Evolutionary conservation across 768 basidiomycete species (phyloP), one percentile per base, ranked within the genome.

Genomic region (Rhizopogon vinicolor): DNA sequence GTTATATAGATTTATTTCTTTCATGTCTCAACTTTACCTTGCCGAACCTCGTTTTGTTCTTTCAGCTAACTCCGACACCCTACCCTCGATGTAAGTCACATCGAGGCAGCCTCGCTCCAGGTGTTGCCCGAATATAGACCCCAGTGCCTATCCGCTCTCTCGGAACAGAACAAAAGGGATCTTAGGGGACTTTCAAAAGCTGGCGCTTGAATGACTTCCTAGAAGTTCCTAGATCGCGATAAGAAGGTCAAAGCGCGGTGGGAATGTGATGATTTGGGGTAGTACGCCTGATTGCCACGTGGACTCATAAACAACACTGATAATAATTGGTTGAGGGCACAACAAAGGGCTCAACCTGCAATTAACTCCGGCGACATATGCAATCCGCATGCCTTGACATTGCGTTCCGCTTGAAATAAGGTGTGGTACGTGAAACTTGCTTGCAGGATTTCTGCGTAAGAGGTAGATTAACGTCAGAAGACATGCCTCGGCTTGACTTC

Each of bases 21-120:
- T 72, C 69, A 70, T 70, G 69, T 65, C 67, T 72, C 65, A 68
- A 63, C 61, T 67, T 68, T 64, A 58, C 67, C 68, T 68, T 72
- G 70, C 69, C 70, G 70, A 72, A 67, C 68, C 68, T 71, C 70
- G 72, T 70, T 71, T 72, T 69, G 65, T 72, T 70, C 63, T 70
- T 70, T 72, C 63, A 70, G 63, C 59, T 69, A 70, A 70, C 70
- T 70, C 68, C 68, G 68, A 70, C 70, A 62, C 51, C 60, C 57
- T 62, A 62, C 68, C 68, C 68, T 72, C 62, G 70, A 65, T 53
- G 60, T 13, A 45, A 57, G 55, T 70, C 69, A 70, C 69, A 72
- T 70, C 65, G 69, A 70, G 69, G 69, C 67, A 35, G 68, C 69
- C 69, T 67, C 63, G 64, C 68, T 65, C 68, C 69, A 62, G 53